Conservation (phyloP, 148 eudicot species). For the Vaccinium darrowii region DNA sequence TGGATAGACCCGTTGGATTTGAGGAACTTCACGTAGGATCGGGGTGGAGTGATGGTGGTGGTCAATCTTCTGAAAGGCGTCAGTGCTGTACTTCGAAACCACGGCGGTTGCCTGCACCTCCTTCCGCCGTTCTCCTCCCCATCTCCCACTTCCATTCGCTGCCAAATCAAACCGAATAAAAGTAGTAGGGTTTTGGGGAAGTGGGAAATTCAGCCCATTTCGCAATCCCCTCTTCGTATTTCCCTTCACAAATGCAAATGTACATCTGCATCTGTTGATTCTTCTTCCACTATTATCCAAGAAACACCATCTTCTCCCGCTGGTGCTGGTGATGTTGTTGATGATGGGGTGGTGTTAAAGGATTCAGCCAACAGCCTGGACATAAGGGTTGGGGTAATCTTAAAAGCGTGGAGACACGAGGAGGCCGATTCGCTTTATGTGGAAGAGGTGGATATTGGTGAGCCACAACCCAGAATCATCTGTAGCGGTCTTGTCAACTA, state of each 20-base stretch:
- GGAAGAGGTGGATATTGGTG: slow-evolving; percentile 89
- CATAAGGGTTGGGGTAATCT: slow-evolving; percentile 69
- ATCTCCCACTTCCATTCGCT: not conserved
- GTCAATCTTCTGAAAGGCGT: slow-evolving; percentile 24
- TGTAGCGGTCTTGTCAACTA: slow-evolving; percentile 94
- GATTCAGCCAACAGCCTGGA: slow-evolving; percentile 59
- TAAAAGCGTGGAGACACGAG: slow-evolving; percentile 73
- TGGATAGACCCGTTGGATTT: no score
- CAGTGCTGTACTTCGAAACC: slow-evolving; percentile 15
- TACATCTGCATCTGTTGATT: slow-evolving; percentile 11
- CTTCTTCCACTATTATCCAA: not conserved
- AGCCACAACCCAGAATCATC: slow-evolving; percentile 63
- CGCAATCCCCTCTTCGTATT: slow-evolving; percentile 11
- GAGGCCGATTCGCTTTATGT: slow-evolving; percentile 89
- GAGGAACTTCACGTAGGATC: no score
- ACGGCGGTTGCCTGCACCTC: slow-evolving; percentile 11
- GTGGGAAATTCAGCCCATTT: slow-evolving; percentile 1
- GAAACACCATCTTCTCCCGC: slow-evolving; percentile 17
- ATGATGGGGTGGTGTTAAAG: slow-evolving; percentile 19
- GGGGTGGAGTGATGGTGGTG: not conserved
- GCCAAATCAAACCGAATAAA: not conserved
- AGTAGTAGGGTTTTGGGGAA: not conserved
- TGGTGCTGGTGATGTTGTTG: slow-evolving; percentile 7
- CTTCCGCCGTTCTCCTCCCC: slow-evolving; percentile 6
- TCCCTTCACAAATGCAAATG: not conserved